phyloP scores from a whole-genome alignment of 805 yeast species.

The Millerozyma miso region DNA sequence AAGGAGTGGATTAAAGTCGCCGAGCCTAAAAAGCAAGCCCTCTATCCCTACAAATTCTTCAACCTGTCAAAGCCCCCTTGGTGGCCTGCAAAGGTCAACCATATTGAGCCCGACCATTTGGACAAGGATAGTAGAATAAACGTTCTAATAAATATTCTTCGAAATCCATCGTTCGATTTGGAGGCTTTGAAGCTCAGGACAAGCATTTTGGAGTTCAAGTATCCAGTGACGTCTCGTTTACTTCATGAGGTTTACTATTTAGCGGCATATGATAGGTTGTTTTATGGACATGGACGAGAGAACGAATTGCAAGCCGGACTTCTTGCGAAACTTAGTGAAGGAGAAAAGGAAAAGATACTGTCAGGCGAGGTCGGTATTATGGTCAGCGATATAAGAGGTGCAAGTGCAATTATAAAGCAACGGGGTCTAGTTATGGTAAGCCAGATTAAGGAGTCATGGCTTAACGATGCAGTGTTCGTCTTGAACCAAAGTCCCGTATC shows the following conservation, averaged over 20 bases:
- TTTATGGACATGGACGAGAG: constrained; percentile 9
- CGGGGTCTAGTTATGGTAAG: constrained; percentile 13
- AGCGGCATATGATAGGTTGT: constrained; percentile 22
- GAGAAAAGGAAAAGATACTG: constrained; percentile 3
- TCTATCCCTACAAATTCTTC: constrained; percentile 56
- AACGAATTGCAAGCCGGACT: constrained; percentile 3
- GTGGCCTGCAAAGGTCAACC: constrained; percentile 65
- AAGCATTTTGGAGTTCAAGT: constrained; percentile 7
- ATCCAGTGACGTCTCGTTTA: constrained; percentile 7
- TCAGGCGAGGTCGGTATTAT: constrained; percentile 5
- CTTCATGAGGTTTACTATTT: constrained; percentile 25
- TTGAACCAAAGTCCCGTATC: not conserved
- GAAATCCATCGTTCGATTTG: constrained; percentile 14
- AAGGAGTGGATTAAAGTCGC: constrained; percentile 63
- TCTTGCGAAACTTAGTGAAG: constrained; percentile 3
- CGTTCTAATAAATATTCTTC: constrained; percentile 41
- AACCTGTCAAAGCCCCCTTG: constrained; percentile 52
- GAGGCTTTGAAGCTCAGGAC: constrained; percentile 10
- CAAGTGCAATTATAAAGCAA: constrained; percentile 1
- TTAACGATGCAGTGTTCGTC: constrained; percentile 6
- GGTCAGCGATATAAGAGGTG: constrained; percentile 11
- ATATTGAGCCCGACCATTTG: constrained; percentile 72
- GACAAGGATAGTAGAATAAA: constrained; percentile 52
- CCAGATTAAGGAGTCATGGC: constrained; percentile 6
- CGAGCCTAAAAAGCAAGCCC: constrained; percentile 64